A percentile compares a stretch with the other conserved stretches of the same genome.
These are phyloP conservation scores for Emmonsiellopsis sp. DNA, from an alignment of 2,329 filamentous ascomycete species.

Conservation along the genomic window DNA sequence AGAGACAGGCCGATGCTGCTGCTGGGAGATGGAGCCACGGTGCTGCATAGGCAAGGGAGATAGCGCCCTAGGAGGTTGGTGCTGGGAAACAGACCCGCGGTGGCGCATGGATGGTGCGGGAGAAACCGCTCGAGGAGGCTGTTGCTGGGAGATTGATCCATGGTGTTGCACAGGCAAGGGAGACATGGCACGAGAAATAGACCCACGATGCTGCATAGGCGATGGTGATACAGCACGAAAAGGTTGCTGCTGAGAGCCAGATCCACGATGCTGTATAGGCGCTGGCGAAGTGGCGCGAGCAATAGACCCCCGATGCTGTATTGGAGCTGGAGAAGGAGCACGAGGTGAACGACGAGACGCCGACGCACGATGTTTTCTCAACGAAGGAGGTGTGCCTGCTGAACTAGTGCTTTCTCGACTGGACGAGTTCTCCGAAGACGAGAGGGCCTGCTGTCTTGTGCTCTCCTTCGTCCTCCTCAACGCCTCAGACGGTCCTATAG, in stretches of 20 bases:
- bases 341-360: constrained; percentile 16
- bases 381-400: not conserved
- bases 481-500: constrained; percentile 30
- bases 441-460: constrained; percentile 8
- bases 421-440: not conserved
- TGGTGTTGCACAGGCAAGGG: constrained; percentile 4
- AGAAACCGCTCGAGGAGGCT: not conserved
- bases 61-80: too few relatives aligned
- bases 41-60: constrained; percentile 2
- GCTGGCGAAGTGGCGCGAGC: constrained; percentile 10
- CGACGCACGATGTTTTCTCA: constrained; percentile 26
- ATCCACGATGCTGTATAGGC: not conserved
- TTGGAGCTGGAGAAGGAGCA: not conserved
- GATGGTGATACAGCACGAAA: too few relatives aligned
- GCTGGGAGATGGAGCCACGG: constrained; percentile 3
- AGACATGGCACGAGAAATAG: constrained; percentile 8
- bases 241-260: too few relatives aligned
- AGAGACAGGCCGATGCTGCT: not conserved
- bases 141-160: not conserved
- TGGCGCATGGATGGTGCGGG: not conserved
- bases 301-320: constrained; percentile 6
- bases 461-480: constrained; percentile 22
- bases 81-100: not conserved
- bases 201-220: constrained; percentile 3
- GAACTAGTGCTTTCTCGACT: not conserved